These are phyloP conservation scores for Pueraria montana DNA, from an alignment of 306 rosid genomes.

Conservation along the genomic window DNA sequence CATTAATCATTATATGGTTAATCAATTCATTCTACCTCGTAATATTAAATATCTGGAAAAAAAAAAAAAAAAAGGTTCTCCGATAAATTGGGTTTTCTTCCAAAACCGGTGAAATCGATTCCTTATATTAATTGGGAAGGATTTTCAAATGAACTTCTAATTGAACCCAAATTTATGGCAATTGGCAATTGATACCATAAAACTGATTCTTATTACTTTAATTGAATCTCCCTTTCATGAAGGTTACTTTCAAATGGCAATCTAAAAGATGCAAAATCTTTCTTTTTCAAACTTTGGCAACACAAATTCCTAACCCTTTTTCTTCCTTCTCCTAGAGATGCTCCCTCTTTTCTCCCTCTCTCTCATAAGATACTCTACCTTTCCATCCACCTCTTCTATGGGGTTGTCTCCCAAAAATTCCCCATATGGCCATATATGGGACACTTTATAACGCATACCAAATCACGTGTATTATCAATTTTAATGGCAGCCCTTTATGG, in stretches of 20 bases:
- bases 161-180: constrained; percentile 6
- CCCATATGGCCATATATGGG: constrained; percentile 39
- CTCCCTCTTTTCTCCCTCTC: constrained; percentile 45
- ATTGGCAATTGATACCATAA: neutral
- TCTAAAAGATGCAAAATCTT: constrained; percentile 45
- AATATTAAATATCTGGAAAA: neutral
- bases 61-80: neutral
- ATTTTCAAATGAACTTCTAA: neutral
- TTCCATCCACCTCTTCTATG: constrained; percentile 47
- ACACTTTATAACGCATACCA: constrained; percentile 41
- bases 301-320: constrained; percentile 53
- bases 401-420: constrained; percentile 59
- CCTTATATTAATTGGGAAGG: neutral
- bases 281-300: constrained; percentile 50
- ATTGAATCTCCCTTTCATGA: constrained; percentile 35
- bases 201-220: constrained; percentile 20
- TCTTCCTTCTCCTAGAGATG: constrained; percentile 55
- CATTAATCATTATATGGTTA: neutral
- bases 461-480: constrained; percentile 53
- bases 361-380: constrained; percentile 50
- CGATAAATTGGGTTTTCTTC: neutral
- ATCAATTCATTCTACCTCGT: neutral
- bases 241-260: constrained; percentile 40
- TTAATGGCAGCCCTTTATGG: constrained; percentile 37
- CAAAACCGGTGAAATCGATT: neutral